A percentile compares a stretch with the other conserved stretches of the same genome.
Evolutionary conservation across 1,139 yeast genomes (phyloP).

Genomic region (Geotrichum phurueaensis): DNA sequence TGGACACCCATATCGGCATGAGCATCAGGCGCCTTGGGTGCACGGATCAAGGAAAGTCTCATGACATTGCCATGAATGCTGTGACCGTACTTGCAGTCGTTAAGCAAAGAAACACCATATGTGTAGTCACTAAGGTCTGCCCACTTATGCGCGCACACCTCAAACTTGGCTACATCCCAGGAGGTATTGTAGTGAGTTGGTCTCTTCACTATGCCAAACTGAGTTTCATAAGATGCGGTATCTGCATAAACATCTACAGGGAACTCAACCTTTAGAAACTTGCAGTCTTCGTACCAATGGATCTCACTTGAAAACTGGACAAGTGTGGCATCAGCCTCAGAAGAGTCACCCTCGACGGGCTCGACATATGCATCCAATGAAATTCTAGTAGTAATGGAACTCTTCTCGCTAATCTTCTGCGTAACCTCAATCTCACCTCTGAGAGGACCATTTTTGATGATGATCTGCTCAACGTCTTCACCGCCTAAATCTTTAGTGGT

Average conservation of each 20-base stretch:
- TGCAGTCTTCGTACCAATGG: conserved; percentile 81
- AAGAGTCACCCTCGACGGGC: conserved; percentile 26
- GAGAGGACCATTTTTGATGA: conserved; percentile 51
- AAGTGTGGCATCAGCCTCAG: conserved; percentile 33
- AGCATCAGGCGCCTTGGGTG: conserved; percentile 89
- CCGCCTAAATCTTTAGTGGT: conserved; percentile 50
- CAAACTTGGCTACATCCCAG: conserved; percentile 96
- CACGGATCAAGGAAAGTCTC: conserved; percentile 72
- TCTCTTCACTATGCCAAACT: conserved; percentile 81
- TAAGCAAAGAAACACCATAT: conserved; percentile 83
- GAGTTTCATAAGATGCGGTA: conserved; percentile 82
- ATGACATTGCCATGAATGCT: conserved; percentile 84
- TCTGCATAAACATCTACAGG: conserved; percentile 79
- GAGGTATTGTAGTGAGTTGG: conserved; percentile 92
- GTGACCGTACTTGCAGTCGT: conserved; percentile 86
- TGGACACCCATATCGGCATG: conserved; percentile 92
- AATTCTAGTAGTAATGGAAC: conserved; percentile 61
- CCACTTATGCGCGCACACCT: conserved; percentile 90
- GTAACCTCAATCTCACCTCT: conserved; percentile 54
- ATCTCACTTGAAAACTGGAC: conserved; percentile 61
- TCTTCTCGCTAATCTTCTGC: conserved; percentile 51
- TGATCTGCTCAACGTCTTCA: conserved; percentile 37
- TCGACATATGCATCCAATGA: conserved; percentile 55
- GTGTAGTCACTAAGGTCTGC: conserved; percentile 82
- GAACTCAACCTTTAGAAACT: conserved; percentile 89